Base-by-base conservation (phyloP, 805 yeast genomes). In the Candida xiaguanensis region DNA sequence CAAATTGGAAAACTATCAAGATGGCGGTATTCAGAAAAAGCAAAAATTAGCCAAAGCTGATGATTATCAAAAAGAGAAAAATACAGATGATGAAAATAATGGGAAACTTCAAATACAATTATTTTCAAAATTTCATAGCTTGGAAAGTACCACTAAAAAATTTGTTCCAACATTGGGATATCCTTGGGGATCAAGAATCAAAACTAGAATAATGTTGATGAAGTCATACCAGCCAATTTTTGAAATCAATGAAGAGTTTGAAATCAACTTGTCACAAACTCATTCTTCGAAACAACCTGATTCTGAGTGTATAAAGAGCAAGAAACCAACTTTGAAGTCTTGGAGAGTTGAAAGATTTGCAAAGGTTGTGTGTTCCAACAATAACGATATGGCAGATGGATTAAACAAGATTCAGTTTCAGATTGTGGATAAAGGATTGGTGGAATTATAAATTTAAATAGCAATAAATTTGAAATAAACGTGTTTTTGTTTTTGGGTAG, bases 151-250 rank as follows among this genome's bases (percentile, higher is more conserved):
- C 29, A 47, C 58, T 13, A 56, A 50, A 23, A 46, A 36, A 23
- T 48, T 49, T 13, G 56, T 63, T 1, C 67, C 70, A 1, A 52
- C 65, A 14, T 47, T 64, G 22, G 69, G 68, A 1, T 59, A 60
- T 35, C 51, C 52, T 2, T 64, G 70, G 70, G 43, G 56, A 2
- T 54, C 54, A 24, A 44, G 53, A 11, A 52, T 63, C 9, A 41
- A 42, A 9, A 51, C 52, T 12, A 43, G 63, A 26, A 46, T 64
- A 5, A 38, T 61, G 39, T 42, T 63, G 3, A 49, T 48, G 53
- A 64, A 64, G 39, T 35, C 52, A 5, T 64, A 63, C 39, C 46
- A 45, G 26, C 67, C 67, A 4, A 22, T 38, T 5, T 11, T 57
- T 8, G 9, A 42, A 46, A 16, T 34, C 16, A 23, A 25, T 35